Percentiles rank a stretch among this genome's conserved stretches.
These are phyloP conservation scores for Globisporangium cystogenes DNA, from an alignment of 352 stramenopile species.

Conservation along the genomic window DNA sequence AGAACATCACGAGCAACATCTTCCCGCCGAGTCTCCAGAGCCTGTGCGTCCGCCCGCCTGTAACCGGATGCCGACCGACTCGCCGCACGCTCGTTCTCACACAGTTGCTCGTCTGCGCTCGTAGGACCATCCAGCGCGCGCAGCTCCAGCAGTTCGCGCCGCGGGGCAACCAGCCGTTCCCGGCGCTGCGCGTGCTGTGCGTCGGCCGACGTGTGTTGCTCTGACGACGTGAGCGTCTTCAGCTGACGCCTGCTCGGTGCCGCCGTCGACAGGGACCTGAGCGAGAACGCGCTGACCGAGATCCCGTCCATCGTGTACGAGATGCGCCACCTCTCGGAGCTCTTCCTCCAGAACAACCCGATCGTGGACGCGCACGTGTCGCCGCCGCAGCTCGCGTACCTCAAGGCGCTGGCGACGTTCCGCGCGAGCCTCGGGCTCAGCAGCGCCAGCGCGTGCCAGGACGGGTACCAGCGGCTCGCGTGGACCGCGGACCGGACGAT, in stretches of 20 bases:
- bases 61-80: neutral
- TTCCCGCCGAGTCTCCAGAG: constrained; percentile 50
- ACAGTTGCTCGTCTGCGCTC: neutral
- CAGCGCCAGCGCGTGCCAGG: constrained; percentile 24
- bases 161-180: constrained; percentile 33
- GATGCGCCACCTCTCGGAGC: constrained; percentile 41
- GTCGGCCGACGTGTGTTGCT: constrained; percentile 9
- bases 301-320: constrained; percentile 71
- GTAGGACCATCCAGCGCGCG: constrained; percentile 59
- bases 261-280: constrained; percentile 63
- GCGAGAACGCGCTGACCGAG: constrained; percentile 51
- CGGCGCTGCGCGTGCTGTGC: constrained; percentile 47
- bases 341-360: constrained; percentile 47
- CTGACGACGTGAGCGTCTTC: neutral
- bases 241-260: too few relatives aligned
- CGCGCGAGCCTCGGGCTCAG: constrained; percentile 33
- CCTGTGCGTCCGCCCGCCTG: constrained; percentile 33
- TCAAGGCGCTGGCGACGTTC: constrained; percentile 44
- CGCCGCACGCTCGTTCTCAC: neutral
- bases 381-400: constrained; percentile 40
- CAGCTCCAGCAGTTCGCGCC: constrained; percentile 58
- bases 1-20: constrained; percentile 58
- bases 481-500: constrained; percentile 45
- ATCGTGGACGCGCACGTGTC: constrained; percentile 54
- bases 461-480: constrained; percentile 37